A percentile compares a stretch with the other conserved stretches of the same genome.
Evolutionary conservation across 169 alveolate genomes (phyloP).

Genomic region (Blepharisma undulans): DNA sequence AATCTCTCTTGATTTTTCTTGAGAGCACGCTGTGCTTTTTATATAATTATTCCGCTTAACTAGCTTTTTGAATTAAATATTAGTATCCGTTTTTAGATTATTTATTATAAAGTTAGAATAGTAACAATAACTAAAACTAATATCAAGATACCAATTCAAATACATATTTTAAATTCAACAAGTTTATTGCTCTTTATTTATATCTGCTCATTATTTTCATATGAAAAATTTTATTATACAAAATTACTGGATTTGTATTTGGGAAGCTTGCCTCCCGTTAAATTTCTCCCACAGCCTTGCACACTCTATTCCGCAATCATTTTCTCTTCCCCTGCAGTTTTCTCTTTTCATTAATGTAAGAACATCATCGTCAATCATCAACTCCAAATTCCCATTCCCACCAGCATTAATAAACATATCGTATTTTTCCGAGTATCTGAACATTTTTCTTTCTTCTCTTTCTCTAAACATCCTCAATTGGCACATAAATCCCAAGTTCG

Average conservation of each 20-base stretch:
- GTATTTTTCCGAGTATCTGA: not conserved
- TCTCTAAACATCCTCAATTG: not conserved
- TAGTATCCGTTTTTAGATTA: not conserved
- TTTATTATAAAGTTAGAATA: no score
- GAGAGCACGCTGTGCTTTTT: no score
- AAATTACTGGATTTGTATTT: not conserved
- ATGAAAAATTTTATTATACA: not conserved
- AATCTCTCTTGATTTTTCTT: no score
- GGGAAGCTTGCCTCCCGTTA: not conserved
- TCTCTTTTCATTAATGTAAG: not conserved
- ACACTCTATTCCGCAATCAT: not conserved
- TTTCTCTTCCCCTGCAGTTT: not conserved
- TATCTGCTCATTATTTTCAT: not conserved
- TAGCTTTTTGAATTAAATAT: no score
- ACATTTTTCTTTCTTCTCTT: not conserved
- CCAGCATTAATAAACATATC: conserved; percentile 23
- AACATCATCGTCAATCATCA: not conserved
- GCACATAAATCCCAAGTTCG: conserved; percentile 40
- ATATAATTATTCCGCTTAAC: not conserved
- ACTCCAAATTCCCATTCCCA: not conserved
- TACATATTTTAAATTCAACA: not conserved
- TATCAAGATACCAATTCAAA: no score
- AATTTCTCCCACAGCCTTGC: conserved; percentile 18
- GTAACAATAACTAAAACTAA: no score
- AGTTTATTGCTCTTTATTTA: not conserved